These are phyloP conservation scores for Trichoderma sp. DNA, from an alignment of 2,329 filamentous ascomycete genomes.

Conservation along the genomic window DNA sequence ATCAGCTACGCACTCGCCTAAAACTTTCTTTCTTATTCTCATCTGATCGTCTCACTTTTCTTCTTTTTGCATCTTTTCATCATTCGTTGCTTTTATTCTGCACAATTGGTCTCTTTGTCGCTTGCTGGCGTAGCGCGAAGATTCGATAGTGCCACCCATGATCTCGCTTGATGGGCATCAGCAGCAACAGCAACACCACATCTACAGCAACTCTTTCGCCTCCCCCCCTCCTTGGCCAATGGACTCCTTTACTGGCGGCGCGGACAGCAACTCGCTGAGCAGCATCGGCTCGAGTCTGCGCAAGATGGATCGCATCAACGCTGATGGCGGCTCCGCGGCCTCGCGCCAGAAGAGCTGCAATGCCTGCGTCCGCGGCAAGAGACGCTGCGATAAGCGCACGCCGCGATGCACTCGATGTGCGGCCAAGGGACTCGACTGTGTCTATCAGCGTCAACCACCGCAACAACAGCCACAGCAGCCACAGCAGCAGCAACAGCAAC, in stretches of 20 bases:
- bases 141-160: constrained; percentile 10
- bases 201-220: not conserved
- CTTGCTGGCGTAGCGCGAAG: constrained; percentile 1
- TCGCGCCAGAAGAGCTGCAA: constrained; percentile 58
- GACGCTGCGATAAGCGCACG: constrained; percentile 51
- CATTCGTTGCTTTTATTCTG: not conserved
- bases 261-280: constrained; percentile 15
- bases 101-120: constrained; percentile 2
- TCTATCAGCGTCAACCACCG: constrained; percentile 46
- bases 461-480: constrained; percentile 5
- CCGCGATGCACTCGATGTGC: constrained; percentile 50
- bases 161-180: constrained; percentile 6
- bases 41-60: not conserved
- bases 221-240: constrained; percentile 13
- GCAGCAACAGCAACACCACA: not conserved
- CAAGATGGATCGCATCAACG: constrained; percentile 5
- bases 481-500: constrained; percentile 19
- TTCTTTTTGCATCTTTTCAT: not conserved
- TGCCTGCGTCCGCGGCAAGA: constrained; percentile 52
- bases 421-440: constrained; percentile 47
- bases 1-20: not conserved
- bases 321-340: constrained; percentile 35
- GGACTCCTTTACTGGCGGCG: constrained; percentile 13
- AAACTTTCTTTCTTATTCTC: not conserved
- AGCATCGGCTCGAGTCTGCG: not conserved